phyloP scores from a whole-genome alignment of 2,329 filamentous ascomycete species.

The Verticillium albo-atrum region DNA sequence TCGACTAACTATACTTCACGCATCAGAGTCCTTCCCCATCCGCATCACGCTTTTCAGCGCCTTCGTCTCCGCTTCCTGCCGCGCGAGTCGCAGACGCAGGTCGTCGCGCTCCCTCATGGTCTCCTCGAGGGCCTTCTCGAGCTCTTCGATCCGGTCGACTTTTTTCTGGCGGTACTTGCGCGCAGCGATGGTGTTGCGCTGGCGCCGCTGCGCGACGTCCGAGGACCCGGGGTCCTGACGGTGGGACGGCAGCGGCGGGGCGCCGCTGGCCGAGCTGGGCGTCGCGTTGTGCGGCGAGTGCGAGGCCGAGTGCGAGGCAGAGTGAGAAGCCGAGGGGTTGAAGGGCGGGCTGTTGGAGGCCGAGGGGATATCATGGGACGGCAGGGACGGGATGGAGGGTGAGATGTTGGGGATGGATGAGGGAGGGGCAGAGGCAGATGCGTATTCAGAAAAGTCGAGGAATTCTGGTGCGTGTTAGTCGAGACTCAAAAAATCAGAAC shows the following conservation, averaged over 20 bases:
- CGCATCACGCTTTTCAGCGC: conserved; percentile 50
- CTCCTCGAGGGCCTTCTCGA: conserved; percentile 55
- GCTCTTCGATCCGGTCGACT: conserved; percentile 58
- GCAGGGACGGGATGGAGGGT: background rate
- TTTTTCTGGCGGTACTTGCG: conserved; percentile 68
- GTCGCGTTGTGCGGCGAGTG: conserved; percentile 4
- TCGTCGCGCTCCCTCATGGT: conserved; percentile 60
- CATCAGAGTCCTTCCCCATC: conserved; percentile 1
- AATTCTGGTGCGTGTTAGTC: background rate
- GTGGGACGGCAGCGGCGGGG: background rate
- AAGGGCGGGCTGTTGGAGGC: conserved; percentile 6
- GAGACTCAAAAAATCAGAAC: background rate
- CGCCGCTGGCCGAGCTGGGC: conserved; percentile 3
- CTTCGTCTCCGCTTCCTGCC: conserved; percentile 61
- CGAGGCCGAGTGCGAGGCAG: conserved; percentile 1
- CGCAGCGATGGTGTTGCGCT: conserved; percentile 67
- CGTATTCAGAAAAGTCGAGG: background rate
- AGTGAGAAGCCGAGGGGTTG: conserved; percentile 4
- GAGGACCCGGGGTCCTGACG: background rate
- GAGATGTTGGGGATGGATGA: background rate
- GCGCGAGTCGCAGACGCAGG: conserved; percentile 56
- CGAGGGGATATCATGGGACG: conserved; percentile 1
- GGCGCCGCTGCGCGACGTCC: conserved; percentile 48
- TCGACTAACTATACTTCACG: background rate
- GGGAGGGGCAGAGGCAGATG: background rate